phyloP scores from a whole-genome alignment of 805 yeast genomes.

The Starmerella powellii region DNA sequence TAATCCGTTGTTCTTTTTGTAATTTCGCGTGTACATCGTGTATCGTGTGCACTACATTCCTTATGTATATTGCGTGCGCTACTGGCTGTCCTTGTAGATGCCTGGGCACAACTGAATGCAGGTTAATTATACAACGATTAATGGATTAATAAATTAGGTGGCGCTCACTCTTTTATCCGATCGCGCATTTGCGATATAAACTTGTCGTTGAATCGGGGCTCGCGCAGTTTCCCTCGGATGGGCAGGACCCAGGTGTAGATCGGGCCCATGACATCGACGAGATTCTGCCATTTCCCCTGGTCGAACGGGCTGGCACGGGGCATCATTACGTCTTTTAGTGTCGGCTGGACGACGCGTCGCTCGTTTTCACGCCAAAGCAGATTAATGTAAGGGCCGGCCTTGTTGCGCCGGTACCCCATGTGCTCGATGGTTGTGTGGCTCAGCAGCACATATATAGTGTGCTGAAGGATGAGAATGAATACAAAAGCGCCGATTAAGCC shows the following conservation, averaged over 20 bases:
- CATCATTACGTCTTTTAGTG: conserved; percentile 28
- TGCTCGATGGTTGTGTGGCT: conserved; percentile 38
- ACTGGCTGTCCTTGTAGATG: no score
- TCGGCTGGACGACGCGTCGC: conserved; percentile 35
- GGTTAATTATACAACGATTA: no score
- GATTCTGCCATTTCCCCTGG: conserved; percentile 24
- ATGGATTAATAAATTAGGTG: no score
- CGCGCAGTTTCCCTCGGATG: conserved; percentile 8
- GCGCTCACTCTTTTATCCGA: conserved; percentile 3
- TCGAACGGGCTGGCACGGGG: conserved; percentile 24
- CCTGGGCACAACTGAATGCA: no score
- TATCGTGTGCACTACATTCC: no score
- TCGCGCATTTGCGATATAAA: conserved; percentile 6
- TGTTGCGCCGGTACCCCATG: conserved; percentile 29
- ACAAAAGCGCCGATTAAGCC: conserved; percentile 39
- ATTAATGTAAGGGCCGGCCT: conserved; percentile 29
- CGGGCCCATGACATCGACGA: conserved; percentile 27
- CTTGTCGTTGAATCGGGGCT: conserved; percentile 7
- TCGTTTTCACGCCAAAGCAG: conserved; percentile 32
- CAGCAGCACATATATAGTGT: conserved; percentile 34
- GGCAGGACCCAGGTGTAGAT: conserved; percentile 26
- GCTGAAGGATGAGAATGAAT: conserved; percentile 34
- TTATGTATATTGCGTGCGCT: no score
- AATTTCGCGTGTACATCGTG: no score
- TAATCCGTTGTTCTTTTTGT: no score